These are phyloP conservation scores for Chaetomiaceae sp. DNA, from an alignment of 2,329 filamentous ascomycete species.

Conservation along the genomic window DNA sequence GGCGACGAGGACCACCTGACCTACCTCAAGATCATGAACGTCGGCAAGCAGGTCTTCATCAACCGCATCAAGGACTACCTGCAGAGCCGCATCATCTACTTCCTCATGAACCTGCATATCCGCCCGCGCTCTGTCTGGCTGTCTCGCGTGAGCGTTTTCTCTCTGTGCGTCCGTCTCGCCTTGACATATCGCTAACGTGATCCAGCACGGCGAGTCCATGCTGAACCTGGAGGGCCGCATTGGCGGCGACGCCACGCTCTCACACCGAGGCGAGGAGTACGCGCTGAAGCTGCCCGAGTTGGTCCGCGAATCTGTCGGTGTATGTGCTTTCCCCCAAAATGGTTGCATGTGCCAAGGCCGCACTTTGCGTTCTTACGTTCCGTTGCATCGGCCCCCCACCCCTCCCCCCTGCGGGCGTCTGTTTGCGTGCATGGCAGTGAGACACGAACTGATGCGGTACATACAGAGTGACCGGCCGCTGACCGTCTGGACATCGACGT, in stretches of 20 bases:
- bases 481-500: conserved; percentile 57
- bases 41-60: conserved; percentile 94
- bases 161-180: not conserved
- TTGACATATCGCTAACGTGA: conserved; percentile 7
- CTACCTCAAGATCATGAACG: conserved; percentile 96
- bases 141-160: conserved; percentile 61
- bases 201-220: conserved; percentile 84
- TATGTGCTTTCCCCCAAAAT: conserved; percentile 43
- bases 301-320: conserved; percentile 78
- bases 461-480: conserved; percentile 52
- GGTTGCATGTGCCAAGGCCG: conserved; percentile 20
- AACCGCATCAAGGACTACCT: conserved; percentile 96
- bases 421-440: too few relatives aligned
- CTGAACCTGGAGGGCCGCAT: conserved; percentile 90
- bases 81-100: conserved; percentile 94
- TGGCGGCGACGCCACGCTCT: conserved; percentile 84
- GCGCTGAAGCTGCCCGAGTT: conserved; percentile 78
- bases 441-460: conserved; percentile 21
- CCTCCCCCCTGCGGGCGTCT: too few relatives aligned
- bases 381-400: too few relatives aligned
- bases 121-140: conserved; percentile 95
- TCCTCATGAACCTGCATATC: conserved; percentile 97
- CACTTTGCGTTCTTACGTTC: conserved; percentile 1
- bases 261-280: conserved; percentile 79
- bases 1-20: conserved; percentile 78